A percentile compares a stretch with the other conserved stretches of the same genome.
Conservation (phyloP, 768 basidiomycete genomes). For the Dioszegia crocea region DNA sequence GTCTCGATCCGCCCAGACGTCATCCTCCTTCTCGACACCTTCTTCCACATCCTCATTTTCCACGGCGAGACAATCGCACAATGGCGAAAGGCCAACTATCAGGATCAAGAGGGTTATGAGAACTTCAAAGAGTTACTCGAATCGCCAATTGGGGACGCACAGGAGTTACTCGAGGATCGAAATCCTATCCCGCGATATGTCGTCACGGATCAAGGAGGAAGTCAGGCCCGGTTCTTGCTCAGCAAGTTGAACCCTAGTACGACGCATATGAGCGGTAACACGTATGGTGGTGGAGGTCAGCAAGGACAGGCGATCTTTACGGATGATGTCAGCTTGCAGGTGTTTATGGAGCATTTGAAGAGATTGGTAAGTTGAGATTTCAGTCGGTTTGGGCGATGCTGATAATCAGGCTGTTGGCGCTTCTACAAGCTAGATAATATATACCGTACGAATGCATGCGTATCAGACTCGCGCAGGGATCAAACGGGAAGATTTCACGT, state of each 20-base stretch:
- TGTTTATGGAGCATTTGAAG: slow-evolving; percentile 77
- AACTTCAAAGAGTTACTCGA: slow-evolving; percentile 94
- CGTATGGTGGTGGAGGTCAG: slow-evolving; percentile 64
- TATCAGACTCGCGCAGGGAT: too few species aligned
- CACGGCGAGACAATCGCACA: slow-evolving; percentile 95
- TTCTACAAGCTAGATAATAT: slow-evolving; percentile 45
- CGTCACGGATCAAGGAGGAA: slow-evolving; percentile 94
- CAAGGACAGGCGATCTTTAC: slow-evolving; percentile 93
- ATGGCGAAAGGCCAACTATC: slow-evolving; percentile 97
- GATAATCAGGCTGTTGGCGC: slow-evolving; percentile 50
- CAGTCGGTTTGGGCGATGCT: too few species aligned
- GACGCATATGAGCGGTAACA: slow-evolving; percentile 77
- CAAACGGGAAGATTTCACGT: too few species aligned
- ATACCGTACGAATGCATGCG: too few species aligned
- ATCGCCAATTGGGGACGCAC: slow-evolving; percentile 76
- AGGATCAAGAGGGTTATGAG: slow-evolving; percentile 97
- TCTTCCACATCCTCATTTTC: slow-evolving; percentile 99
- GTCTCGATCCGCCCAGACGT: slow-evolving; percentile 97
- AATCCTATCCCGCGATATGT: slow-evolving; percentile 98
- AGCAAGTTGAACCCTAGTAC: slow-evolving; percentile 96
- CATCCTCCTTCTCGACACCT: slow-evolving; percentile 92
- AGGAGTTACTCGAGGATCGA: slow-evolving; percentile 91
- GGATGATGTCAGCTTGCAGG: slow-evolving; percentile 83
- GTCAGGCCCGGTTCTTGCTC: slow-evolving; percentile 95
- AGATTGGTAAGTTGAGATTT: slow-evolving; percentile 68